A percentile compares a stretch with the other conserved stretches of the same genome.
Evolutionary conservation across 441 rosid species (phyloP).

Genomic region (Arabidopsis hybrid): DNA sequence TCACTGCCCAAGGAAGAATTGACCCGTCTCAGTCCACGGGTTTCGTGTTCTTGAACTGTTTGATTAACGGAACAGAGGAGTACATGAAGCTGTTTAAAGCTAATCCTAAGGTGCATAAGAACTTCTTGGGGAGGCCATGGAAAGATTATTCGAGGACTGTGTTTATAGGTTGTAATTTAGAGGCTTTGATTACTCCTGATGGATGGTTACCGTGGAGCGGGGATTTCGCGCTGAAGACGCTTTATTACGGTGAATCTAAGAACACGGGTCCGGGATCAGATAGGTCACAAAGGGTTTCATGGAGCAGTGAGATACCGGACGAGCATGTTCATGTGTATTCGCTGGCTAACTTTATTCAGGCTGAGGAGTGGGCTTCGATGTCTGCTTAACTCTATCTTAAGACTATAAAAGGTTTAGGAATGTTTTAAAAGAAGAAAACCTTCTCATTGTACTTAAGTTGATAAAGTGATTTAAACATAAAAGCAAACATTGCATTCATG

Average conservation of each 20-base stretch:
- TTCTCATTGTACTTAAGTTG: slow-evolving; percentile 23
- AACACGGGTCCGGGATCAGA: slow-evolving; percentile 74
- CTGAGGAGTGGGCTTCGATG: slow-evolving; percentile 72
- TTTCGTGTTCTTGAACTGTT: slow-evolving; percentile 74
- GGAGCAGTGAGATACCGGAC: slow-evolving; percentile 80
- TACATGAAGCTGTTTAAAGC: slow-evolving; percentile 64
- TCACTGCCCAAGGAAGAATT: slow-evolving; percentile 89
- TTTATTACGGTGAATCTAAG: slow-evolving; percentile 78
- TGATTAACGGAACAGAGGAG: slow-evolving; percentile 79
- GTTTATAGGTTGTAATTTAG: slow-evolving; percentile 63
- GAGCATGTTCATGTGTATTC: slow-evolving; percentile 66
- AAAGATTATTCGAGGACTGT: slow-evolving; percentile 87
- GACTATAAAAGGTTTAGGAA: slow-evolving; percentile 15
- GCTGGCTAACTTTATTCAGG: slow-evolving; percentile 85
- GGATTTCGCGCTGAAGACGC: slow-evolving; percentile 73
- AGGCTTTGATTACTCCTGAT: slow-evolving; percentile 56
- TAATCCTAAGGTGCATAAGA: slow-evolving; percentile 70
- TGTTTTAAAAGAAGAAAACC: slow-evolving; percentile 4
- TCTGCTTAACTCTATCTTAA: slow-evolving; percentile 43
- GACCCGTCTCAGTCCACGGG: slow-evolving; percentile 85
- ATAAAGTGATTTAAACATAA: background rate
- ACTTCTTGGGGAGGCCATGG: slow-evolving; percentile 91
- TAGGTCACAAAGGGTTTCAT: slow-evolving; percentile 61
- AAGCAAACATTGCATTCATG: slow-evolving; percentile 18
- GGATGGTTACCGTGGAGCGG: slow-evolving; percentile 91